Evolutionary conservation across 176 grass and related monocot genomes (phyloP).

Genomic region (Thinopyrum elongatum): DNA sequence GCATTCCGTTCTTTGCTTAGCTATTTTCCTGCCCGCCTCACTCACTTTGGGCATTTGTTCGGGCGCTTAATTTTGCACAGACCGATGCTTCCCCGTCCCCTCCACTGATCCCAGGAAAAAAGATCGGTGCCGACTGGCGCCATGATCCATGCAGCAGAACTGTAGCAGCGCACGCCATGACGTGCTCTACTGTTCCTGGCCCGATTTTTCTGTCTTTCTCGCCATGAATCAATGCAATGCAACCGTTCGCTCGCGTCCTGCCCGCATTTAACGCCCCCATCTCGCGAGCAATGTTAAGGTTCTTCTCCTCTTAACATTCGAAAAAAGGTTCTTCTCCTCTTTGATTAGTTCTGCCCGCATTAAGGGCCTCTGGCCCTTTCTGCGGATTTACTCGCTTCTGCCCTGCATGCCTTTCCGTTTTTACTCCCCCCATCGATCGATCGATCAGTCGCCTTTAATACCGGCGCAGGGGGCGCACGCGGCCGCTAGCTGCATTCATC

Average conservation of each 20-base stretch:
- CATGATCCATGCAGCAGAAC: not conserved
- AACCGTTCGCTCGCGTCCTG: not conserved
- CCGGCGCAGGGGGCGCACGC: not conserved
- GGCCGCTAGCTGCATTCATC: conserved; percentile 18
- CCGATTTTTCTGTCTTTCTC: conserved; percentile 10
- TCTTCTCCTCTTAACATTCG: not conserved
- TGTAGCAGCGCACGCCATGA: conserved; percentile 5
- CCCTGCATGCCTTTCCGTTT: conserved; percentile 11
- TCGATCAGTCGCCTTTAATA: not conserved
- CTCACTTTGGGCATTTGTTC: not conserved
- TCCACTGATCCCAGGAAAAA: not conserved
- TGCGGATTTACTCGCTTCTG: too few relatives aligned
- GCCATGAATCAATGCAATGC: conserved; percentile 26
- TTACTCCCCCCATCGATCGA: not conserved
- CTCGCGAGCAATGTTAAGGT: conserved; percentile 24
- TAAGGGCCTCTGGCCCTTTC: too few relatives aligned
- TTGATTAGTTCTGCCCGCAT: not conserved
- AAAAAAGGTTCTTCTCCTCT: not conserved
- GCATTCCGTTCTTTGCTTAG: not conserved
- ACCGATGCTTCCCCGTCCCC: not conserved
- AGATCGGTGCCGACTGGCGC: not conserved
- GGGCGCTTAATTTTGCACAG: not conserved
- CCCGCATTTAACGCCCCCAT: conserved; percentile 11
- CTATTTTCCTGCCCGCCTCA: not conserved
- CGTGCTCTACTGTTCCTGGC: not conserved